Base-by-base conservation (phyloP, 2,329 filamentous ascomycete species). In the Exophiala alcalophila region DNA sequence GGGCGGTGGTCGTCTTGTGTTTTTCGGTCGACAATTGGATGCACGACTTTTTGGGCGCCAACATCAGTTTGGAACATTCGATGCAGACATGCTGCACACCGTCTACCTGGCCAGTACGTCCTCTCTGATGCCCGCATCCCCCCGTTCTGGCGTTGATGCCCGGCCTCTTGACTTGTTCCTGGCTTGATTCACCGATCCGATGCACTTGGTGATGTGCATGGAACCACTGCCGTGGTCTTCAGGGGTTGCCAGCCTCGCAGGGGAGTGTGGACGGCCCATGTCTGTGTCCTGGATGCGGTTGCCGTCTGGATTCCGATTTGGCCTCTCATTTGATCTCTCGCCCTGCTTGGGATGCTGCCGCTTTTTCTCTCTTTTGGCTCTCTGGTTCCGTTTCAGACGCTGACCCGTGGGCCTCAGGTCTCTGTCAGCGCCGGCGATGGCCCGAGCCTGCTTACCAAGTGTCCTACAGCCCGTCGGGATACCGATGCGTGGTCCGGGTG, bases 351-450 rank as follows among this genome's bases (percentile, higher is more conserved):
- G 15, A 24, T 12, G n/a, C 20, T n/a, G 19, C 30, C 18, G 14
- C 24, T 12, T 35, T 33, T 12, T 25, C 37, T 31, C 29, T 29
- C 12, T 4, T 23, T 43, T 35, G 28, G 14, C 30, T 20, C 12
- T 41, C 15, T 44, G 12, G 37, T 16, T n/a, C 26, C 15, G 4
- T 27, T 25, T 26, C 47, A 43, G 33, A 46, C 26, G 28, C 47
- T 49, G 42, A 49, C 47, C 12, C 10, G 19, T 42, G 37, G 5
- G 45, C 47, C 38, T 47, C 64, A 97, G 91, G 89, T 70, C 83
- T 96, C 61, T 97, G 91, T 76, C 84, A 86, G 65, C 88, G 91
- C 59, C 88, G 91, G 66, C 86, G 88, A 68, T 97, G 91, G 91
- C 82, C 81, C 57, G 87, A 94, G 64, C 91, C 91, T 59, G 76